Conservation (phyloP, 352 stramenopile species). For the Phytophthora megakarya region DNA sequence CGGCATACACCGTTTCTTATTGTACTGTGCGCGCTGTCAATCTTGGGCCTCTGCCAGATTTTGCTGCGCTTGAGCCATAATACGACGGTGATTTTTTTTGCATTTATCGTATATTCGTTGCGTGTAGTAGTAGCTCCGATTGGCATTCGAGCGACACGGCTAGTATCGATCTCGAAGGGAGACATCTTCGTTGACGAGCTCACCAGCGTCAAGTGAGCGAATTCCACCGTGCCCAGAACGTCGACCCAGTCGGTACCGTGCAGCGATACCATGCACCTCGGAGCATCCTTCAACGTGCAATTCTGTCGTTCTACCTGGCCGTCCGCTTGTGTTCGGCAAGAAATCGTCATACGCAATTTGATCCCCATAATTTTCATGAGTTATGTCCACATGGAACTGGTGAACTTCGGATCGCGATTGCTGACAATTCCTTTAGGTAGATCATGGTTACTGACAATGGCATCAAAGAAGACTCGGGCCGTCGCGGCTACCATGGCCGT, state of each 20-base stretch:
- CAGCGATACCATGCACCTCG: conserved; percentile 9
- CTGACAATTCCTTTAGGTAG: conserved; percentile 6
- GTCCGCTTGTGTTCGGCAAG: conserved; percentile 3
- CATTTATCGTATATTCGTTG: conserved; percentile 7
- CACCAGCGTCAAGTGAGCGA: conserved; percentile 2
- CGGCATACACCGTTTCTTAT: not conserved
- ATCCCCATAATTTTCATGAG: conserved; percentile 12
- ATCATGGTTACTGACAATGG: conserved; percentile 2
- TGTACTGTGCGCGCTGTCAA: not conserved
- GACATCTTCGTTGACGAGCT: conserved; percentile 14
- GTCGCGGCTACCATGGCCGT: not conserved
- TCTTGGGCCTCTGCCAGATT: conserved; percentile 7
- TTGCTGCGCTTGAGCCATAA: not conserved
- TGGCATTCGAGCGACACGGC: conserved; percentile 2
- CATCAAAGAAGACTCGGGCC: conserved; percentile 3
- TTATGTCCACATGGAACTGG: conserved; percentile 1
- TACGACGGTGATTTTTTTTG: not conserved
- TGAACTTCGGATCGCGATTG: conserved; percentile 12
- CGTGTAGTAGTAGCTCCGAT: not conserved
- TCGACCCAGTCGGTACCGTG: conserved; percentile 11
- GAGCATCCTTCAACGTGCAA: conserved; percentile 3
- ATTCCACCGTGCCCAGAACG: conserved; percentile 4
- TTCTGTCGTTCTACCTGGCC: conserved; percentile 2
- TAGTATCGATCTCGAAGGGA: conserved; percentile 16
- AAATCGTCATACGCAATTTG: conserved; percentile 1